Conservation (phyloP, 192 early-diverging fungal species). For the Coemansia umbellata region DNA sequence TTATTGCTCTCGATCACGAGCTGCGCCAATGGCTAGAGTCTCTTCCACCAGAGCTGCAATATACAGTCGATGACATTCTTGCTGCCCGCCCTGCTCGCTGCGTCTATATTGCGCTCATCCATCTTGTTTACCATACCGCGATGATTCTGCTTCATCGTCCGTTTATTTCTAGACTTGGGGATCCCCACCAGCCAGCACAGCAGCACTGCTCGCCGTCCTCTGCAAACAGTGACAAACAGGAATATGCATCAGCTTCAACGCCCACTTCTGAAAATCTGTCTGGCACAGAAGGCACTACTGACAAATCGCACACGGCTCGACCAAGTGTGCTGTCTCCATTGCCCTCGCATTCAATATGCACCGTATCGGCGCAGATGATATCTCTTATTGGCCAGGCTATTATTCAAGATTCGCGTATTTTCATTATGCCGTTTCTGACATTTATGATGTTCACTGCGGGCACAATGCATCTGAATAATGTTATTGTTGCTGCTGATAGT, state of each 20-base stretch:
- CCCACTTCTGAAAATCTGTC: not conserved
- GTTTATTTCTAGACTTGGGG: conserved; percentile 43
- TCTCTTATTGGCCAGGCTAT: conserved; percentile 41
- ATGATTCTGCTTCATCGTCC: conserved; percentile 52
- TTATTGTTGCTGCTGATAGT: conserved; percentile 47
- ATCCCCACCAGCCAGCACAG: conserved; percentile 2
- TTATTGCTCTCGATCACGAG: conserved; percentile 45
- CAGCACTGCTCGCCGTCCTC: not conserved
- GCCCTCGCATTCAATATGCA: conserved; percentile 49
- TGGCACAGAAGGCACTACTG: not conserved
- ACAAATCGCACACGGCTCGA: not conserved
- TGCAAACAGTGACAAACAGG: not conserved
- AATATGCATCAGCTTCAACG: not conserved
- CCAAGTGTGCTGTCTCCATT: conserved; percentile 19
- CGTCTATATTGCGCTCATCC: conserved; percentile 45
- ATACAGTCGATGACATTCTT: conserved; percentile 38
- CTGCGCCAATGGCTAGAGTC: conserved; percentile 45
- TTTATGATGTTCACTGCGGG: conserved; percentile 52
- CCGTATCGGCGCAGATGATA: conserved; percentile 50
- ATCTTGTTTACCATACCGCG: conserved; percentile 48
- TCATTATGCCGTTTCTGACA: conserved; percentile 51
- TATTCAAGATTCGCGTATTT: conserved; percentile 40
- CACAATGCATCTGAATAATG: conserved; percentile 49
- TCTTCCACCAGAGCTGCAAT: conserved; percentile 40
- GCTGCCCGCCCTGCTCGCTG: conserved; percentile 30